A percentile compares a stretch with the other conserved stretches of the same genome.
phyloP scores from a whole-genome alignment of 2,329 filamentous ascomycete species.

The Talaromyces sp. region DNA sequence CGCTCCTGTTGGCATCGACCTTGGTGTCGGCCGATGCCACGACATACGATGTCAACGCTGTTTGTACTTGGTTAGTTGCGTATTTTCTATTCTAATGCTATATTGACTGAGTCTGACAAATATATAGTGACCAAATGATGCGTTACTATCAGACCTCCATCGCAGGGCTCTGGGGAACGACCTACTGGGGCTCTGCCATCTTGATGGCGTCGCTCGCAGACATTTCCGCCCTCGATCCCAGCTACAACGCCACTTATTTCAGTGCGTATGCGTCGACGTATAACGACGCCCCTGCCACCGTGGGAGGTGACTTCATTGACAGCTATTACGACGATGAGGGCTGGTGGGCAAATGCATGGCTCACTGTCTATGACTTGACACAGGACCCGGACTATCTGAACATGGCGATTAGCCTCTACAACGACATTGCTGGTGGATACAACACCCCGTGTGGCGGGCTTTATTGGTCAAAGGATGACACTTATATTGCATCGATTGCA shows the following conservation, averaged over 20 bases:
- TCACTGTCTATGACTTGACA: background rate
- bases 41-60: background rate
- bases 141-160: background rate
- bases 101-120: background rate
- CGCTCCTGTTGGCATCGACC: background rate
- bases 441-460: background rate
- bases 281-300: background rate
- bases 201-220: background rate
- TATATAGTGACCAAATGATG: background rate
- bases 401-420: background rate
- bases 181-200: background rate
- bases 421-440: background rate
- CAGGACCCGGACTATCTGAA: conserved; percentile 1
- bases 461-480: background rate
- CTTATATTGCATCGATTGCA: background rate
- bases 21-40: background rate
- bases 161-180: background rate
- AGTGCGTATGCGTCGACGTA: background rate
- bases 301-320: background rate
- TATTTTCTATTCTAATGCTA: background rate
- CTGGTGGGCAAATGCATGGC: background rate
- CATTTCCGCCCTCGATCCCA: background rate
- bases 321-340: background rate
- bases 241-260: background rate
- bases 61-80: background rate